These are phyloP conservation scores for Talaromyces borbonicus DNA, from an alignment of 495 filamentous ascomycete genomes.

Conservation along the genomic window DNA sequence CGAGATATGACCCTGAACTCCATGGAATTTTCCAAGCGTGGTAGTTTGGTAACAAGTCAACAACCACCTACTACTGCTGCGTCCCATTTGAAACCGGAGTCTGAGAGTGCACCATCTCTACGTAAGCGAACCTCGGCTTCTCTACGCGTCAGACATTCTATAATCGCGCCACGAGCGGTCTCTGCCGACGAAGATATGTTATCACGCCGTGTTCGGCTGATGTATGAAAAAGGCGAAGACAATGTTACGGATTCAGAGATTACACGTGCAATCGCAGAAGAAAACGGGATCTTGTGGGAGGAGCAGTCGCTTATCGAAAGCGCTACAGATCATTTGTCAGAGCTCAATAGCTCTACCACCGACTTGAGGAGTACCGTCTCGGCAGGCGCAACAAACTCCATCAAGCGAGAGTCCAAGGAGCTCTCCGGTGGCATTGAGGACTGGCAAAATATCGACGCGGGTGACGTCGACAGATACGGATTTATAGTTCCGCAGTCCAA, in stretches of 20 bases:
- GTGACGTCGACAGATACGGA: slow-evolving; percentile 85
- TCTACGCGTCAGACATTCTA: slow-evolving; percentile 27
- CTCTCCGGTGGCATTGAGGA: slow-evolving; percentile 85
- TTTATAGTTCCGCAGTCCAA: slow-evolving; percentile 59
- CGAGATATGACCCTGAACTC: slow-evolving; percentile 41
- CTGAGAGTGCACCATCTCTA: background rate
- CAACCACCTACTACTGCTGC: slow-evolving; percentile 11
- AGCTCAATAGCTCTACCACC: slow-evolving; percentile 8
- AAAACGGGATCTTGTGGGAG: slow-evolving; percentile 50
- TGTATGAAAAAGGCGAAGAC: slow-evolving; percentile 73
- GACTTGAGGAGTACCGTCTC: slow-evolving; percentile 9
- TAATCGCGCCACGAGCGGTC: slow-evolving; percentile 25
- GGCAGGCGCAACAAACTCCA: slow-evolving; percentile 11
- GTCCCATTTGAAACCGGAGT: slow-evolving; percentile 10
- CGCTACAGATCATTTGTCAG: background rate
- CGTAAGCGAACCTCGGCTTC: slow-evolving; percentile 12
- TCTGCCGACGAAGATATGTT: slow-evolving; percentile 78
- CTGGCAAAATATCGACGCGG: slow-evolving; percentile 85
- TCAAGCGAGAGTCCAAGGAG: slow-evolving; percentile 46
- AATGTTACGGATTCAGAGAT: slow-evolving; percentile 41
- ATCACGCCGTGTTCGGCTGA: slow-evolving; percentile 78
- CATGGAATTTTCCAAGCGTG: slow-evolving; percentile 49
- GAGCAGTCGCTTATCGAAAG: slow-evolving; percentile 29
- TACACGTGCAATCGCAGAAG: slow-evolving; percentile 34
- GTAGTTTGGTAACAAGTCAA: slow-evolving; percentile 33